A percentile compares a stretch with the other conserved stretches of the same genome.
phyloP scores from a whole-genome alignment of 768 basidiomycete genomes.

The Naganishia kalamii region DNA sequence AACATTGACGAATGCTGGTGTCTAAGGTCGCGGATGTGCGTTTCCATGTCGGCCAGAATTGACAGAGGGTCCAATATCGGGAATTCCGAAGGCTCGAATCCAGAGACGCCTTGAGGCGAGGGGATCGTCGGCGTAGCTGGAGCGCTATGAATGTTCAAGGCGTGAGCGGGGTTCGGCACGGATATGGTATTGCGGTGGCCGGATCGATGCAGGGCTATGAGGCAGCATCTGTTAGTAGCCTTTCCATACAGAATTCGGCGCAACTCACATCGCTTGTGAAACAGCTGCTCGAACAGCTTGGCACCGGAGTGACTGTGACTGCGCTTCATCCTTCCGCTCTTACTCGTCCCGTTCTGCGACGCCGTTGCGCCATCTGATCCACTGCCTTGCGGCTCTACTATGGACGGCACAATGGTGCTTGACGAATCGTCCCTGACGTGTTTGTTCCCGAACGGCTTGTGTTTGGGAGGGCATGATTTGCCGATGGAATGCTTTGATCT shows the following conservation, averaged over 20 bases:
- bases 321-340: neutral
- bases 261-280: constrained; percentile 21
- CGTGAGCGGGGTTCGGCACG: neutral
- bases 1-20: constrained; percentile 23
- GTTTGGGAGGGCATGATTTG: neutral
- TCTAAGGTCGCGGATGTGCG: constrained; percentile 9
- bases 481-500: neutral
- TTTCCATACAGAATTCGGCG: neutral
- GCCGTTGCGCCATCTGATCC: neutral
- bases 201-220: neutral
- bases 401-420: constrained; percentile 4
- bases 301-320: constrained; percentile 18
- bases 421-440: neutral
- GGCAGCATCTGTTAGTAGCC: neutral
- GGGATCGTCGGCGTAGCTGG: neutral
- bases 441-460: neutral
- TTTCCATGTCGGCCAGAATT: constrained; percentile 5
- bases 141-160: neutral
- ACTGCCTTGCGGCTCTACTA: neutral
- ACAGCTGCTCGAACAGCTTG: constrained; percentile 16
- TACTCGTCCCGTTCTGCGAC: neutral
- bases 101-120: neutral
- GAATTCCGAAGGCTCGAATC: neutral
- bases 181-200: constrained; percentile 3
- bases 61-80: neutral